Evolutionary conservation across 441 rosid species (phyloP), one percentile per base, ranked within the genome.

Genomic region (Theobroma grandiflorum): DNA sequence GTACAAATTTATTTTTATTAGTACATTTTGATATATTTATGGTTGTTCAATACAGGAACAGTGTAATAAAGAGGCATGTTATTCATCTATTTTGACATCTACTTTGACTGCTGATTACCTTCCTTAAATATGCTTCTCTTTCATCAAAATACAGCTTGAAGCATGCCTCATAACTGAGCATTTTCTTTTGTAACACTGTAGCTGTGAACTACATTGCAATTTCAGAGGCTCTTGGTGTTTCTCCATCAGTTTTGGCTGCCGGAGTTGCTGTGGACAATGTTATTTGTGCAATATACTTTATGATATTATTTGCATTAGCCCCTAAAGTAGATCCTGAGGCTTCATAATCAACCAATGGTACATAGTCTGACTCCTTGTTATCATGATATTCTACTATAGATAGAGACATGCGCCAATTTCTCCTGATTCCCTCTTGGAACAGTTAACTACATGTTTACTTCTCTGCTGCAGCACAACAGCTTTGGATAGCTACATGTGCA

Each of bases 251-350:
- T 76, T 57, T 95, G 80, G 96, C 98, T 42, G 96, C 97, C 0
- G 97, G 96, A 62, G 88, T 95, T 20, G 95, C 99, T 43, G 95
- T 90, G 0, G 98, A 95, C 75, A 94, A 92, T 84, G 97, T 92
- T 69, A 89, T 92, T 67, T 89, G 92, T 42, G 96, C 92, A 7
- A 50, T 88, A 4, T 82, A 92, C 86, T 94, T 92, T 68, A 85
- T 90, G 91, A 50, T 82, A 9, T 80, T 94, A 83, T 95, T 93
- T 84, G 91, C 90, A 14, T 85, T 92, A 72, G 95, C 97, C 71
- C 89, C 94, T 63, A 90, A 84, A 82, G 80, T 89, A 80, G 88
- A 91, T 69, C 86, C 91, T 3, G 97, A 95, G 83, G 76, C 86
- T 81, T 70, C 91, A 69, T 14, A 75, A 53, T 81, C 90, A 72